A percentile compares a stretch with the other conserved stretches of the same genome.
phyloP scores from a whole-genome alignment of 1,139 yeast species.

The Meyerozyma guilliermondii region DNA sequence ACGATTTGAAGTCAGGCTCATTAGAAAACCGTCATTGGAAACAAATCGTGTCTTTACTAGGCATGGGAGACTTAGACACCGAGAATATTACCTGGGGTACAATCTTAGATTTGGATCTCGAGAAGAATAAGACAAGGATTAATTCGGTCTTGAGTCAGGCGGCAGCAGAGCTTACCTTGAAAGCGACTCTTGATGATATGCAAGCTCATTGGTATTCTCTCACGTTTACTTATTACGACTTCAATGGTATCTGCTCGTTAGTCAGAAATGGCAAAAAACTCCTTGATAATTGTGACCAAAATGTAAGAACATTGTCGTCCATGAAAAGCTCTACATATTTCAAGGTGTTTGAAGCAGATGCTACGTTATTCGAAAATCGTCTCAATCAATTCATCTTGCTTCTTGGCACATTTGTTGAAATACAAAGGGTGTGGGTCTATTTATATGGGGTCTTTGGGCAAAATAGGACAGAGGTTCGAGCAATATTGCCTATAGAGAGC shows the following conservation, averaged over 20 bases:
- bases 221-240: slow-evolving; percentile 53
- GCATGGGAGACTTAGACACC: slow-evolving; percentile 6
- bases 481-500: slow-evolving; percentile 65
- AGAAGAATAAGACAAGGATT: slow-evolving; percentile 41
- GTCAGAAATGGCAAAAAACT: slow-evolving; percentile 67
- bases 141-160: slow-evolving; percentile 58
- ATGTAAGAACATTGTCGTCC: slow-evolving; percentile 57
- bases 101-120: slow-evolving; percentile 55
- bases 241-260: slow-evolving; percentile 48
- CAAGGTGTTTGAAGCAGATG: slow-evolving; percentile 56
- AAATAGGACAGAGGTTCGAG: slow-evolving; percentile 50
- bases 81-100: slow-evolving; percentile 12
- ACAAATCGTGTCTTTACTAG: slow-evolving; percentile 34
- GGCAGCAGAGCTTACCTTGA: slow-evolving; percentile 65
- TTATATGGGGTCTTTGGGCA: slow-evolving; percentile 69
- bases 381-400: slow-evolving; percentile 48
- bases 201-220: slow-evolving; percentile 43
- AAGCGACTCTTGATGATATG: slow-evolving; percentile 48
- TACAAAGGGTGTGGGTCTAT: slow-evolving; percentile 87
- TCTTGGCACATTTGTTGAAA: slow-evolving; percentile 74
- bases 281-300: slow-evolving; percentile 56
- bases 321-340: slow-evolving; percentile 72
- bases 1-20: slow-evolving; percentile 52
- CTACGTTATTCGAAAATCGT: slow-evolving; percentile 50
- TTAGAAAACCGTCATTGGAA: slow-evolving; percentile 71